Evolutionary conservation across 1,284 basidiomycete genomes (phyloP).

Genomic region (Apiotrichum montevideense): DNA sequence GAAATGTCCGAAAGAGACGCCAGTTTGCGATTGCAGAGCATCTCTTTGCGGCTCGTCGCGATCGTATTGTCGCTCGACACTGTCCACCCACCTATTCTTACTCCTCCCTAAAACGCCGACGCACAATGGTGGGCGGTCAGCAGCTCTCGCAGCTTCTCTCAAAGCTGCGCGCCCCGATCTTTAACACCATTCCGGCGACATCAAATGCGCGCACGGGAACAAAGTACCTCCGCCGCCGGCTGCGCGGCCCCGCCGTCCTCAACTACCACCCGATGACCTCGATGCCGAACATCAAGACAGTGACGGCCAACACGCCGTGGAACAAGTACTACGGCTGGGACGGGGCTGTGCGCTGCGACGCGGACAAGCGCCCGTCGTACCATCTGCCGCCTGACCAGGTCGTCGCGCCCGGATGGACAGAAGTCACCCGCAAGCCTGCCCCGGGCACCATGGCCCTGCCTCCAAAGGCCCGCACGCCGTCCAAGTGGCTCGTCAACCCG

Average conservation of each 20-base stretch:
- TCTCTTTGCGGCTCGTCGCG: not conserved
- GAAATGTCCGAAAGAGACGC: constrained; percentile 33
- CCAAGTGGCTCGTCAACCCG: constrained; percentile 35
- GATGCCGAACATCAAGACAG: constrained; percentile 9
- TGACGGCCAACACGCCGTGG: constrained; percentile 19
- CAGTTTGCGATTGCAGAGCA: too few species aligned
- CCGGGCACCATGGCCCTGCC: constrained; percentile 4
- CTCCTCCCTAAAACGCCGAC: not conserved
- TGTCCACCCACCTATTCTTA: not conserved
- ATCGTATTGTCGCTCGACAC: not conserved
- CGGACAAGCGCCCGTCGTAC: not conserved
- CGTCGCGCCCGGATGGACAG: constrained; percentile 22
- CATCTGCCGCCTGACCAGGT: constrained; percentile 14
- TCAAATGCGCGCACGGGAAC: constrained; percentile 68
- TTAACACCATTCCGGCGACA: constrained; percentile 79
- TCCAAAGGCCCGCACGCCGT: constrained; percentile 21
- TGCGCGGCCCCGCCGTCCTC: constrained; percentile 70
- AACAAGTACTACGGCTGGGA: constrained; percentile 33
- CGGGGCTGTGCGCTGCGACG: constrained; percentile 17
- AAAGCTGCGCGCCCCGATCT: constrained; percentile 52
- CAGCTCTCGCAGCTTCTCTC: constrained; percentile 29
- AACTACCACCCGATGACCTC: constrained; percentile 54
- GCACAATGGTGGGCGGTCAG: constrained; percentile 9
- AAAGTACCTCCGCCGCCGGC: constrained; percentile 69
- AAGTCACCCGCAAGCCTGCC: constrained; percentile 21